Base-by-base conservation (phyloP, 352 stramenopile genomes). In the Globisporangium acanthophoron region DNA sequence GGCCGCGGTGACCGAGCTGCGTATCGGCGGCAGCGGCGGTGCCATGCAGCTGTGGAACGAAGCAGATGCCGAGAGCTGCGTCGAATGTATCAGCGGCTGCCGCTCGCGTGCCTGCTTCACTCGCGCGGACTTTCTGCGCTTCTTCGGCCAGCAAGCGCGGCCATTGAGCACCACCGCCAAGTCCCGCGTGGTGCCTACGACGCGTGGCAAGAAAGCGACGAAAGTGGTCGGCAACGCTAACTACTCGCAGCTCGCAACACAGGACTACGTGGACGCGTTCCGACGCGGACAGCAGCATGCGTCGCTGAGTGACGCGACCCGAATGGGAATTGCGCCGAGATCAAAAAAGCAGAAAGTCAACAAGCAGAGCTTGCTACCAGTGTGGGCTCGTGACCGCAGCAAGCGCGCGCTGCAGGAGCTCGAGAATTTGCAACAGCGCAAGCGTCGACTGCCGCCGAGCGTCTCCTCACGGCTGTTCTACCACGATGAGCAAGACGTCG, bases 401-500 rank as follows among this genome's bases (percentile, higher is more conserved):
- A 92, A 92, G 50, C 70, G 79, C 8, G 82, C 82, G 21, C 58
- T 92, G 0, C 71, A 72, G 16, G 76, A 90, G 47, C 66, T 92
- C 20, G 71, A 88, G 21, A 62, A 51, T 11, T 39, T 79, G 24
- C 58, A 70, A 27, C 66, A 62, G 12, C 51, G 44, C 35, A 47
- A 41, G 33, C 54, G 56, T 9, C 66, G 58, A 2, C 39, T 70
- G n/a, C 58, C 27, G 3, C 50, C 40, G 7, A 52, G 37, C 27
- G 31, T 47, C 48, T 33, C 35, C 0, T 24, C 37, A 5, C 49
- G 20, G 0, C 33, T 56, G 12, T 57, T 57, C 21, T 35, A 44
- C 43, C n/a, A 18, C 18, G 35, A 21, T 3, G 44, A 11, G 12
- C 41, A 37, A 12, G 39, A 60, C n/a, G 27, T 21, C 53, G 48